These are phyloP conservation scores for Vachellia collinsii DNA, from an alignment of 306 rosid species.

Conservation along the genomic window DNA sequence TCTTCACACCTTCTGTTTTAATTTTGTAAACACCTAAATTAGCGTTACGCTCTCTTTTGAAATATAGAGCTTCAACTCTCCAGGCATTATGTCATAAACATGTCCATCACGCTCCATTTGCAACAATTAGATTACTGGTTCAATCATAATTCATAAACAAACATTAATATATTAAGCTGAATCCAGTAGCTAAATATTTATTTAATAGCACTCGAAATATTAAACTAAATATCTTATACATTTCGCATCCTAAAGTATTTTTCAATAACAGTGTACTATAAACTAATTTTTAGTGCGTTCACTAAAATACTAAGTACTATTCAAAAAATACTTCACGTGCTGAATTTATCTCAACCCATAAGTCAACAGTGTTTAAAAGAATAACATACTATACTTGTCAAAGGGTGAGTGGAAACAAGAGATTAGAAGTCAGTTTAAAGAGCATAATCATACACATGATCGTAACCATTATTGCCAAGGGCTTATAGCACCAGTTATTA, in stretches of 20 bases:
- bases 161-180: not conserved
- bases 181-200: no score
- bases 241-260: no score
- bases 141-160: not conserved
- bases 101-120: not conserved
- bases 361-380: no score
- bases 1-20: not conserved
- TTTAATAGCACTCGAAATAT: no score
- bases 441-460: not conserved
- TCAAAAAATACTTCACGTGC: no score
- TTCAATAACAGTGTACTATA: no score
- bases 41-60: not conserved
- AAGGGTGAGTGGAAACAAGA: not conserved
- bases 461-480: not conserved
- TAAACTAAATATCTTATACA: no score
- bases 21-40: not conserved
- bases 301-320: no score
- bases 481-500: conserved; percentile 32
- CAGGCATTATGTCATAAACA: not conserved
- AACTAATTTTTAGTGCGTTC: no score
- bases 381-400: not conserved
- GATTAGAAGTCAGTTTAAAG: not conserved
- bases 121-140: not conserved
- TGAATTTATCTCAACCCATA: no score
- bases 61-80: not conserved